Evolutionary conservation across 2,329 filamentous ascomycete species (phyloP).

Genomic region (Cladosporium cucumerinum): DNA sequence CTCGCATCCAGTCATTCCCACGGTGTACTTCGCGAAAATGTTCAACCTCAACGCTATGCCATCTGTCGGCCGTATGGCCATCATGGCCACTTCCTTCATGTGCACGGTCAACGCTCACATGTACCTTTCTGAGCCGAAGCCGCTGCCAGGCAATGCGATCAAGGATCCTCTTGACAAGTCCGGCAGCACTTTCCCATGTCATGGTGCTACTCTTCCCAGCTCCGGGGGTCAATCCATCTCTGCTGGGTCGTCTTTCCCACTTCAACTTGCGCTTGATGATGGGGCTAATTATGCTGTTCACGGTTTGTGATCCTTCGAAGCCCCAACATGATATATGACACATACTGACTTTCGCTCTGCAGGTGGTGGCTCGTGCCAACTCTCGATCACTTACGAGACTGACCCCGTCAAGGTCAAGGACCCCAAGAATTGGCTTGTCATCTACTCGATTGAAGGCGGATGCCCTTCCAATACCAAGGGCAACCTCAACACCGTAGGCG

Average conservation of each 20-base stretch:
- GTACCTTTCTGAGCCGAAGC: constrained; percentile 63
- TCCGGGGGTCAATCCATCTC: constrained; percentile 55
- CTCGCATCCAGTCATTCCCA: constrained; percentile 18
- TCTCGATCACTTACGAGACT: constrained; percentile 71
- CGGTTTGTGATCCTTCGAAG: too few relatives aligned
- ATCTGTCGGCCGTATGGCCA: constrained; percentile 48
- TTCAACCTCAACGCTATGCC: constrained; percentile 41
- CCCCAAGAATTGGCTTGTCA: constrained; percentile 75
- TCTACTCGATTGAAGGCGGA: constrained; percentile 81
- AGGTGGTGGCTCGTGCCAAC: constrained; percentile 88
- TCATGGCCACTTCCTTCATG: constrained; percentile 53
- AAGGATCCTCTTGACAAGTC: constrained; percentile 64
- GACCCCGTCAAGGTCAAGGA: constrained; percentile 50
- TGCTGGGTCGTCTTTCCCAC: constrained; percentile 58
- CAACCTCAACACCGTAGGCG: constrained; percentile 43
- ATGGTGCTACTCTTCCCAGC: constrained; percentile 50
- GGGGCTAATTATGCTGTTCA: constrained; percentile 69
- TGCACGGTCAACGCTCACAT: constrained; percentile 70
- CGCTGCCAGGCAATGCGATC: constrained; percentile 51
- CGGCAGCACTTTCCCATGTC: constrained; percentile 80
- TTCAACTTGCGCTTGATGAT: constrained; percentile 54
- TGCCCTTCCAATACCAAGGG: constrained; percentile 65
- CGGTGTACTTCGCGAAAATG: constrained; percentile 10
- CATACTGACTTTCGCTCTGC: too few relatives aligned
- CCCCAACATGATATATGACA: too few relatives aligned